Percentiles rank a stretch among this genome's conserved stretches.
Conservation (phyloP, 2,329 filamentous ascomycete genomes). For the Fonsecaea nubica region DNA sequence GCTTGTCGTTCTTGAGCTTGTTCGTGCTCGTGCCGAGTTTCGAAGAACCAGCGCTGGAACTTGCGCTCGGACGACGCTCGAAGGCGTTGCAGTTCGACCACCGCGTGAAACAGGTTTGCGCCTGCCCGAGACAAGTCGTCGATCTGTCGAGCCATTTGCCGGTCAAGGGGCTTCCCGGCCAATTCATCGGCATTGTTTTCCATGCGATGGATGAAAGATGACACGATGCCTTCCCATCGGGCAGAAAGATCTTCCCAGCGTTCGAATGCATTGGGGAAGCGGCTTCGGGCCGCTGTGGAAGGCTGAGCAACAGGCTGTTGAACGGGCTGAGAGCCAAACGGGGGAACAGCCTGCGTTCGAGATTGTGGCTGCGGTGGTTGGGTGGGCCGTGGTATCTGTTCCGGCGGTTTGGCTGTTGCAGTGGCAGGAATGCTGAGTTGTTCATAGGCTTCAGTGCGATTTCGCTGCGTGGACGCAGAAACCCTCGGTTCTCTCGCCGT, state of each 20-base stretch:
- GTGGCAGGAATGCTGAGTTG: constrained; percentile 34
- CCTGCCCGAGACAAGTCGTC: constrained; percentile 96
- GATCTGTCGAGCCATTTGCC: constrained; percentile 90
- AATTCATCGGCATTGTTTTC: constrained; percentile 90
- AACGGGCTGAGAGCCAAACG: constrained; percentile 45
- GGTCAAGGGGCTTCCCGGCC: constrained; percentile 78
- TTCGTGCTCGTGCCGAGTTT: constrained; percentile 88
- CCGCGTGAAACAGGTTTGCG: constrained; percentile 95
- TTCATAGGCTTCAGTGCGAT: constrained; percentile 40
- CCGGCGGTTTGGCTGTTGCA: constrained; percentile 31
- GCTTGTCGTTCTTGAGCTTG: constrained; percentile 80
- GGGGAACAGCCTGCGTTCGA: constrained; percentile 26
- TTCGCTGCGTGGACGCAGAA: constrained; percentile 33
- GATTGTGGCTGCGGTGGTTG: constrained; percentile 42
- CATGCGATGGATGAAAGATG: constrained; percentile 93
- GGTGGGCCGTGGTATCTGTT: constrained; percentile 17
- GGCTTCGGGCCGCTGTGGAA: constrained; percentile 30
- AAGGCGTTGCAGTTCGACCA: constrained; percentile 91
- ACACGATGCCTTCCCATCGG: constrained; percentile 96
- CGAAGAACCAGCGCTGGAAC: constrained; percentile 98
- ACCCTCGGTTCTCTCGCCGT: constrained; percentile 32
- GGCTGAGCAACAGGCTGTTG: constrained; percentile 42
- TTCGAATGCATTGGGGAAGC: constrained; percentile 90
- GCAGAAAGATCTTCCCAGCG: constrained; percentile 96
- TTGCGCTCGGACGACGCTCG: constrained; percentile 95